phyloP scores from a whole-genome alignment of 495 filamentous ascomycete genomes.

The Amniculicola lignicola region DNA sequence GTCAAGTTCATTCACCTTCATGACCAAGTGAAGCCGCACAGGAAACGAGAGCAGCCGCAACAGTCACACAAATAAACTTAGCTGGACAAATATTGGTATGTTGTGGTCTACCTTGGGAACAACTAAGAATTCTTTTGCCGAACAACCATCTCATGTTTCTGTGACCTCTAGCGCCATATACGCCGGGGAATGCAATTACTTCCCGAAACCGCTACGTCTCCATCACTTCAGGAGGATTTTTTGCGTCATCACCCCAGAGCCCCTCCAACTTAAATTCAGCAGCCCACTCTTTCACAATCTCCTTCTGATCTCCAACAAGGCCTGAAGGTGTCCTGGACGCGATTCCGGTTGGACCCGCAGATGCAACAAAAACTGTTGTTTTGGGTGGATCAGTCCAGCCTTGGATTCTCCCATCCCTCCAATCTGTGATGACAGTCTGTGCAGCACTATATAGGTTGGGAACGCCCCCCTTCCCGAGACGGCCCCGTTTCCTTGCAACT shows the following conservation, averaged over 20 bases:
- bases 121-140: no score
- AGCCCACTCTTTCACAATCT: constrained; percentile 90
- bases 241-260: constrained; percentile 68
- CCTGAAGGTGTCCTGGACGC: constrained; percentile 32
- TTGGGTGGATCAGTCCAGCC: constrained; percentile 82
- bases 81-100: no score
- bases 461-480: constrained; percentile 83
- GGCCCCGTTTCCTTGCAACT: constrained; percentile 85
- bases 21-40: no score
- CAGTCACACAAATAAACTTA: no score
- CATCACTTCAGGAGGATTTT: constrained; percentile 45
- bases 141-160: no score
- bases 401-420: constrained; percentile 92
- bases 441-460: constrained; percentile 86
- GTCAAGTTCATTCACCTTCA: no score
- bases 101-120: no score
- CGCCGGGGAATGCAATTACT: no score
- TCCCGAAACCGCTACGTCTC: no score
- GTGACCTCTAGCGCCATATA: no score
- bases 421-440: constrained; percentile 89
- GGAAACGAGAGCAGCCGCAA: no score
- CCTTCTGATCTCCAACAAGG: constrained; percentile 64
- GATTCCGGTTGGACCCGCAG: constrained; percentile 35
- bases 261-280: constrained; percentile 95
- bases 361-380: constrained; percentile 45